phyloP scores from a whole-genome alignment of 2,329 filamentous ascomycete genomes.

The Aspergillaceae sp. region DNA sequence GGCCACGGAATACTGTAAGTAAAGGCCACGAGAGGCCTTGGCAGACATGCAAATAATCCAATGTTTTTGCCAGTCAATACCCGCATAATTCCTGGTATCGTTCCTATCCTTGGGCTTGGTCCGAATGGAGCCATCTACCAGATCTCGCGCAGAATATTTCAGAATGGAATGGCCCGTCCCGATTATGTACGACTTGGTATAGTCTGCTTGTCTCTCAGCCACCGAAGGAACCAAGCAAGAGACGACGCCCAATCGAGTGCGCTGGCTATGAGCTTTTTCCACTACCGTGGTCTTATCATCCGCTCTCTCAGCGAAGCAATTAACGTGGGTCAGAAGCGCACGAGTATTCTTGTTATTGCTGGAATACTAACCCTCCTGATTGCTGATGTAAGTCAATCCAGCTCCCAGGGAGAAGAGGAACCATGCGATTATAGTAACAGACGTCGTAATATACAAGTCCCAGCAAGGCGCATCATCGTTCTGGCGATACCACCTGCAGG shows the following conservation, averaged over 20 bases:
- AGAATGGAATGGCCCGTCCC: constrained; percentile 11
- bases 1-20: constrained; percentile 26
- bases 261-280: constrained; percentile 19
- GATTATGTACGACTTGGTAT: constrained; percentile 23
- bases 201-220: constrained; percentile 26
- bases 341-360: constrained; percentile 21
- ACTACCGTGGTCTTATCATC: constrained; percentile 23
- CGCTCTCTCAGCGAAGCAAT: constrained; percentile 24
- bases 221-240: constrained; percentile 23
- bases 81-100: constrained; percentile 23
- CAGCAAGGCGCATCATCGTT: constrained; percentile 22
- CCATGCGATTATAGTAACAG: not conserved
- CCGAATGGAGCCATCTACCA: constrained; percentile 18
- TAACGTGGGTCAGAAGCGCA: constrained; percentile 9
- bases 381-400: constrained; percentile 20
- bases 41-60: not conserved
- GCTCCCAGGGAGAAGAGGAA: not conserved
- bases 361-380: constrained; percentile 27
- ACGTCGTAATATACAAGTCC: constrained; percentile 11
- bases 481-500: constrained; percentile 32
- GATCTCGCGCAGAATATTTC: constrained; percentile 14
- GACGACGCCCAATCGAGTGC: constrained; percentile 7
- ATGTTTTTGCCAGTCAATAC: constrained; percentile 18
- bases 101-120: constrained; percentile 15
- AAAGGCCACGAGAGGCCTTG: not conserved